Conservation (phyloP, 495 filamentous ascomycete species). For the Xanthoparmelia taractica region DNA sequence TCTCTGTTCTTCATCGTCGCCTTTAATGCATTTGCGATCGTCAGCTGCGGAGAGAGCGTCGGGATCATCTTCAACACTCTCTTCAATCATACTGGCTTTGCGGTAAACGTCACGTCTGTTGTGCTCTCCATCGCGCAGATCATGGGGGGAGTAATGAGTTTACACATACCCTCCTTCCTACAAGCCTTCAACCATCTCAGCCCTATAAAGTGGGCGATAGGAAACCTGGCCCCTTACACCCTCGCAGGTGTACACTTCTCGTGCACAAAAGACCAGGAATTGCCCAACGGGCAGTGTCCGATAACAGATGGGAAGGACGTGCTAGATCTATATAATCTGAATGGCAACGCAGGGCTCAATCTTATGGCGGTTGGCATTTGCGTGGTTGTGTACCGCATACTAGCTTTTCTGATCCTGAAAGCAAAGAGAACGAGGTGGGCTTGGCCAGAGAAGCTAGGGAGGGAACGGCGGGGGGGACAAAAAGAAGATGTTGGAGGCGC, state of each 20-base stretch:
- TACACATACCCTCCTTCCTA: conserved; percentile 57
- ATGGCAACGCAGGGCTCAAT: conserved; percentile 49
- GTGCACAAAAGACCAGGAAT: conserved; percentile 47
- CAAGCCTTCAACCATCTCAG: conserved; percentile 60
- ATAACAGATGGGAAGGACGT: conserved; percentile 56
- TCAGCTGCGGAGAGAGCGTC: conserved; percentile 64
- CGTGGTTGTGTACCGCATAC: conserved; percentile 53
- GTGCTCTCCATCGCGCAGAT: conserved; percentile 56
- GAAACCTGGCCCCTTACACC: conserved; percentile 54
- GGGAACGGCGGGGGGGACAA: not conserved
- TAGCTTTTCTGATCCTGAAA: conserved; percentile 57
- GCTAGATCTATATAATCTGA: conserved; percentile 53
- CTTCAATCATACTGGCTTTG: conserved; percentile 65
- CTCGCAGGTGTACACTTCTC: conserved; percentile 48
- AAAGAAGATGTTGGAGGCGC: not conserved
- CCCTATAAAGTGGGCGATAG: conserved; percentile 58
- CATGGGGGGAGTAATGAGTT: conserved; percentile 61
- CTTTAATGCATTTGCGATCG: conserved; percentile 64
- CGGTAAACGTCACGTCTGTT: conserved; percentile 58
- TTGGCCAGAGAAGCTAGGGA: conserved; percentile 26
- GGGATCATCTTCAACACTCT: conserved; percentile 75
- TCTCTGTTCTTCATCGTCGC: conserved; percentile 57
- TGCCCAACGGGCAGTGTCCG: conserved; percentile 51
- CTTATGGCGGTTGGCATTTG: conserved; percentile 52
- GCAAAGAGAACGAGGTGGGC: conserved; percentile 34